Evolutionary conservation across 2,329 filamentous ascomycete genomes (phyloP), one percentile per base, ranked within the genome.

Genomic region (Fragosphaeria purpurea): DNA sequence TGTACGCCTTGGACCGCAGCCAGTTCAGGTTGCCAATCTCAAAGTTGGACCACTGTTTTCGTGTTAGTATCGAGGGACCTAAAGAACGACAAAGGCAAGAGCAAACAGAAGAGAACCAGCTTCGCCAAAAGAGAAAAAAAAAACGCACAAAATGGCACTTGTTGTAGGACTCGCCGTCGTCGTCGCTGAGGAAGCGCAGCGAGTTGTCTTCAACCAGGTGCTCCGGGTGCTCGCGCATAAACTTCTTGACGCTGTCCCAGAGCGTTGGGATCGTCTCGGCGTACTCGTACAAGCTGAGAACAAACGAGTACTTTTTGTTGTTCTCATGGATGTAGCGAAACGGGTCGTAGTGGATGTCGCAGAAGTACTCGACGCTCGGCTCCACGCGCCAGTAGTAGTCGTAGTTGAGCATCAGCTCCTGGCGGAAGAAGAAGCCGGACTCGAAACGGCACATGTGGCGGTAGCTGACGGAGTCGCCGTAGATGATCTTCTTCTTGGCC

Each of bases 341-440:
- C 7, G 93, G 87, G 64, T 98, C 93, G 68, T 95, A 95, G 68
- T 88, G 79, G 62, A 98, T 79, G 65, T 98, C 93, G 71, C 93
- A 98, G 77, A 82, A 96, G 55, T 98, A 84, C 74, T 97, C 87
- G 65, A 98, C 83, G 69, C 87, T 93, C 60, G 93, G 93, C 76
- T 98, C 93, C 11, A 98, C 93, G 59, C 94, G 88, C 93, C 93
- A 98, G 79, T 98, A 98, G 80, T 88, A 98, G 65, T 98, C 93
- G 70, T 95, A 98, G 66, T 97, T 89, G 67, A 87, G 71, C 87
- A 98, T 90, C 59, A 96, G 72, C 34, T 82, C 79, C 67, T 98
- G 93, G 55, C 86, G 88, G 81, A 97, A 98, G 78, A 98, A 98
- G 77, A 98, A 98, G 40, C 93, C 93, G 7, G 91, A 97, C 70